Conservation (phyloP, 2,329 filamentous ascomycete species). For the Ceratocystis cubensis region DNA sequence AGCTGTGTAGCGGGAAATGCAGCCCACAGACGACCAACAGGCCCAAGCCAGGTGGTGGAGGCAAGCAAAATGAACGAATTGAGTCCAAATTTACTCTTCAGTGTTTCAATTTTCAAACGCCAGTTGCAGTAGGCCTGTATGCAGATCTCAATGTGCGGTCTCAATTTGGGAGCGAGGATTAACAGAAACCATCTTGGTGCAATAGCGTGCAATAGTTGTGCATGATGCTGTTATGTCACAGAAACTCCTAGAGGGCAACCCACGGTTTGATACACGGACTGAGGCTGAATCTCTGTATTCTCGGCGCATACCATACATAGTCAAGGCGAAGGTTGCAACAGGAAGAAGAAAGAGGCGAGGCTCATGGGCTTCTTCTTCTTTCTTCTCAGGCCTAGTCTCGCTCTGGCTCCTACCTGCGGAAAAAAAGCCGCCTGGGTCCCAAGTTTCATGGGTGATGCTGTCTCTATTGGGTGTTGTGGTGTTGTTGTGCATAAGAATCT, state of each 20-base stretch:
- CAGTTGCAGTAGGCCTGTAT: background rate
- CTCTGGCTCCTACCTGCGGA: background rate
- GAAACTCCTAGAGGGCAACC: background rate
- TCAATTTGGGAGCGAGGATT: background rate
- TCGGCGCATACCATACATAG: background rate
- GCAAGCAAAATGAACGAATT: background rate
- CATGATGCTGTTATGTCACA: background rate
- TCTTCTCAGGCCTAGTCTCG: no score
- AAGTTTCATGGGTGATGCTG: background rate
- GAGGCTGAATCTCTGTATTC: background rate
- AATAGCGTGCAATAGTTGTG: background rate
- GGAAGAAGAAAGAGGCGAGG: background rate
- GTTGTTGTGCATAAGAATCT: background rate
- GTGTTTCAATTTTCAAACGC: conserved; percentile 1
- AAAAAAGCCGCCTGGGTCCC: background rate
- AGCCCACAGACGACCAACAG: no score
- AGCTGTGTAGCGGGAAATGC: background rate
- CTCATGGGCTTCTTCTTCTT: background rate
- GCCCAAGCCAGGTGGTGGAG: background rate
- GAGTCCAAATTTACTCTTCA: background rate
- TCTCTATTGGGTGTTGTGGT: background rate
- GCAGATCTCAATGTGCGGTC: background rate
- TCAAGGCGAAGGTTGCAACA: background rate
- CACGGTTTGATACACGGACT: background rate
- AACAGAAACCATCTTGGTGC: background rate